phyloP scores from a whole-genome alignment of 208 protist species.

The Lotmaria passim region DNA sequence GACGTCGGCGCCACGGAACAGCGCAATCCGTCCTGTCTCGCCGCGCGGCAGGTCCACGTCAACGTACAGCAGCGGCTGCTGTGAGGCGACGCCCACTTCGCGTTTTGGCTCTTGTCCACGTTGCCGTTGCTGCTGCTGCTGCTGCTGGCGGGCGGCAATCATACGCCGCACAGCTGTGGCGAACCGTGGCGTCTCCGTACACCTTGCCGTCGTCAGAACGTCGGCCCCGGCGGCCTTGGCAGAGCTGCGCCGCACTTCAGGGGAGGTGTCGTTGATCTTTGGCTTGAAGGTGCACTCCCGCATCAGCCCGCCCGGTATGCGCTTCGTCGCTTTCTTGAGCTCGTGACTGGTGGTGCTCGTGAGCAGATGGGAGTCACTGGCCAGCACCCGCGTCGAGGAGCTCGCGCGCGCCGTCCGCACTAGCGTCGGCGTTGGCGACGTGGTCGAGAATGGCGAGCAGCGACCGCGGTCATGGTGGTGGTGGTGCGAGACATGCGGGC shows the following conservation, averaged over 20 bases:
- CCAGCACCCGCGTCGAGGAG: slow-evolving; percentile 16
- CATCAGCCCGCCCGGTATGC: slow-evolving; percentile 46
- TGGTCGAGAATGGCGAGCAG: slow-evolving; percentile 8
- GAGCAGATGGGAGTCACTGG: slow-evolving; percentile 36
- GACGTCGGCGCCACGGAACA: slow-evolving; percentile 19
- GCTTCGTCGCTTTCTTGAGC: slow-evolving; percentile 34
- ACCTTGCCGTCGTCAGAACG: not conserved
- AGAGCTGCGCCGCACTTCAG: not conserved
- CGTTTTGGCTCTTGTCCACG: too few relatives aligned
- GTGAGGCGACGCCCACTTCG: not conserved
- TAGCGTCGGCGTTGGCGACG: slow-evolving; percentile 6
- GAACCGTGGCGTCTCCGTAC: slow-evolving; percentile 35
- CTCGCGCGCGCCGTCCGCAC: not conserved
- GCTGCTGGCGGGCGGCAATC: slow-evolving; percentile 39
- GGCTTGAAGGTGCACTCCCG: slow-evolving; percentile 64
- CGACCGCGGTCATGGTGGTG: too few relatives aligned
- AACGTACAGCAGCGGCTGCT: slow-evolving; percentile 29
- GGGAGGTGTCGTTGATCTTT: slow-evolving; percentile 39
- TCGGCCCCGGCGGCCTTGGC: not conserved
- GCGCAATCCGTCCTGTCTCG: slow-evolving; percentile 14
- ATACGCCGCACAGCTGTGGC: slow-evolving; percentile 63
- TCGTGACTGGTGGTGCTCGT: slow-evolving; percentile 25
- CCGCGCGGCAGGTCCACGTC: slow-evolving; percentile 31
- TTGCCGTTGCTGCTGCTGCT: slow-evolving; percentile 12
- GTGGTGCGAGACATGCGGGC: slow-evolving; percentile 5